phyloP scores from a whole-genome alignment of 2,329 filamentous ascomycete genomes.

The Helotiales sp. region DNA sequence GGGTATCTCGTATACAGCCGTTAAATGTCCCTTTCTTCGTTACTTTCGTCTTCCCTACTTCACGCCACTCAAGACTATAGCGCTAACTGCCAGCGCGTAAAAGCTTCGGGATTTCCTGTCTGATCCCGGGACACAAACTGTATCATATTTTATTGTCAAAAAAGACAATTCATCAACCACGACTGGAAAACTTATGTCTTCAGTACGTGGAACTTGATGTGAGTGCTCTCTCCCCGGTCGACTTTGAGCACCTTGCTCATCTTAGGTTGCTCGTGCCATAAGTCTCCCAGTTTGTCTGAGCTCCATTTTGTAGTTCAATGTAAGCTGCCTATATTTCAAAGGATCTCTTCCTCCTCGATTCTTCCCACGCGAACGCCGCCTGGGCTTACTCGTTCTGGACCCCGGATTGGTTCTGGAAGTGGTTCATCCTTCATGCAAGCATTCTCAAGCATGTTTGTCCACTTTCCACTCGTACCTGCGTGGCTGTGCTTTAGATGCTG shows the following conservation, averaged over 20 bases:
- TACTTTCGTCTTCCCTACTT: constrained; percentile 10
- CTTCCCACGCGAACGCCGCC: constrained; percentile 27
- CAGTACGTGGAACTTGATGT: no score
- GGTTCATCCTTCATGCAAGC: constrained; percentile 92
- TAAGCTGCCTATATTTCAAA: no score
- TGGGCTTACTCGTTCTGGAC: constrained; percentile 31
- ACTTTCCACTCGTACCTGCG: constrained; percentile 93
- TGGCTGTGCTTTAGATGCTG: constrained; percentile 98
- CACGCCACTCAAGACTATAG: no score
- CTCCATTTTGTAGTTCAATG: no score
- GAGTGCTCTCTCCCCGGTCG: not conserved
- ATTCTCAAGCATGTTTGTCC: constrained; percentile 97
- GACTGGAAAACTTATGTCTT: no score
- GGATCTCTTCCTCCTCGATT: constrained; percentile 35
- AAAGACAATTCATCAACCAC: not conserved
- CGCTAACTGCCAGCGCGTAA: no score
- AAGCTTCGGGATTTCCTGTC: no score
- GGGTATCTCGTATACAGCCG: constrained; percentile 30
- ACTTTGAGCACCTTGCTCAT: no score
- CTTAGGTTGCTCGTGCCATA: no score
- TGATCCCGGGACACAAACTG: no score
- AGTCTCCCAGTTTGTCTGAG: no score
- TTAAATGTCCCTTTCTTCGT: constrained; percentile 22
- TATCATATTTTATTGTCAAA: constrained; percentile 2
- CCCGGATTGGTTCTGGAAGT: constrained; percentile 43